A percentile compares a stretch with the other conserved stretches of the same genome.
phyloP scores from a whole-genome alignment of 169 alveolate species.

The Eimeria sp. region DNA sequence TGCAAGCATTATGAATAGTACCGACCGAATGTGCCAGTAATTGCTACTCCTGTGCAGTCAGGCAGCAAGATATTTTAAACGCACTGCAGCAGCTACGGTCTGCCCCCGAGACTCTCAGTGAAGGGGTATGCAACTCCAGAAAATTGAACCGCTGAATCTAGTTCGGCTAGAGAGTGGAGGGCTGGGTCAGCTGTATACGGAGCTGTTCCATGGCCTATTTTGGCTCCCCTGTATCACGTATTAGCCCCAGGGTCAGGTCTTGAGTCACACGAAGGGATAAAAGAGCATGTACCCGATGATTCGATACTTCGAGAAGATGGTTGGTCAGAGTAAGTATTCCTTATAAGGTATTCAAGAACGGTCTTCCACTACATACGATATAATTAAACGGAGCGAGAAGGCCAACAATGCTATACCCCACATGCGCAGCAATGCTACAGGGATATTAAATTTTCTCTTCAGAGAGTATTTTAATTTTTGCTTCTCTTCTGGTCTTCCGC shows the following conservation, averaged over 20 bases:
- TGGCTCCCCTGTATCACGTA: no score
- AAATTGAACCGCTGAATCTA: no score
- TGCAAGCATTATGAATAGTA: no score
- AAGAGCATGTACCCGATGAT: background rate
- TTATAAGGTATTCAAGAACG: background rate
- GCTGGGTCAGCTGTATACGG: no score
- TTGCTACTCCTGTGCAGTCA: background rate
- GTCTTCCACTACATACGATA: background rate
- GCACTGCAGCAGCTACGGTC: no score
- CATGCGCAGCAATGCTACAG: background rate
- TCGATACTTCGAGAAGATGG: background rate
- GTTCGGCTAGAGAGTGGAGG: no score
- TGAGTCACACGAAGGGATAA: background rate
- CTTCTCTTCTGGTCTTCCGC: background rate
- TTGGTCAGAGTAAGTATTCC: background rate
- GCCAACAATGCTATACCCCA: background rate
- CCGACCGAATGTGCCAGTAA: background rate
- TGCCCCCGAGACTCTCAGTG: no score
- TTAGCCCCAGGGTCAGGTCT: no score
- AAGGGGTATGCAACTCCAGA: no score
- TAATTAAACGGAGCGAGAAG: background rate
- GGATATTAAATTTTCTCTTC: background rate
- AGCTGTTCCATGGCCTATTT: no score
- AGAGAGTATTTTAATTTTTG: background rate
- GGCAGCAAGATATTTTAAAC: background rate